Evolutionary conservation across 2,329 filamentous ascomycete species (phyloP).

Genomic region (Verticillium isaacii): DNA sequence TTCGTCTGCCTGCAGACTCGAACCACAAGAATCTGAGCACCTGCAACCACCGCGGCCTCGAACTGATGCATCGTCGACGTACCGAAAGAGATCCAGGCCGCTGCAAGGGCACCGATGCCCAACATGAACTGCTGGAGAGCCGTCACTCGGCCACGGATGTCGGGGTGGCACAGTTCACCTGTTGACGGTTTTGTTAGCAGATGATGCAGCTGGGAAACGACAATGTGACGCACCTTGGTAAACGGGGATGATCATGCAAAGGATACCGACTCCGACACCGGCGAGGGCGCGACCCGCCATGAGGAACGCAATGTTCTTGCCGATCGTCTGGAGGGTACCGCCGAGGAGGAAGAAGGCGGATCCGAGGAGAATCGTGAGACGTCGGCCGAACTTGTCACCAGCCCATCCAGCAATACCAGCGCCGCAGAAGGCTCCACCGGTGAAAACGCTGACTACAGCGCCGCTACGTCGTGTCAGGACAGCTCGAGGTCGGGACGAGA

Average conservation of each 20-base stretch:
- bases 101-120: constrained; percentile 67
- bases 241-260: constrained; percentile 44
- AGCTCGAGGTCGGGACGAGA: neutral
- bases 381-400: constrained; percentile 63
- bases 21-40: too few relatives aligned
- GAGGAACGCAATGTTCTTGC: constrained; percentile 51
- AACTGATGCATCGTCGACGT: constrained; percentile 42
- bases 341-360: constrained; percentile 67
- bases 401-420: constrained; percentile 57
- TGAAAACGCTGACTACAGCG: constrained; percentile 58
- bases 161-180: constrained; percentile 69
- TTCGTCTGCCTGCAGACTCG: too few relatives aligned
- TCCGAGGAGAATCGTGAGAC: constrained; percentile 67
- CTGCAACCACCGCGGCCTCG: constrained; percentile 49
- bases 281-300: constrained; percentile 67
- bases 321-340: constrained; percentile 68
- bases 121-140: constrained; percentile 79
- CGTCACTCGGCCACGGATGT: constrained; percentile 70
- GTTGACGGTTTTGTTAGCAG: constrained; percentile 20
- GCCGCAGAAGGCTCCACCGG: constrained; percentile 68
- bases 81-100: constrained; percentile 68
- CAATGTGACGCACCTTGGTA: constrained; percentile 55
- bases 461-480: neutral
- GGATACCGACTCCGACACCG: constrained; percentile 50
- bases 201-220: too few relatives aligned